A percentile compares a stretch with the other conserved stretches of the same genome.
Evolutionary conservation across 352 stramenopile genomes (phyloP).

Genomic region (Phytophthora lateralis): DNA sequence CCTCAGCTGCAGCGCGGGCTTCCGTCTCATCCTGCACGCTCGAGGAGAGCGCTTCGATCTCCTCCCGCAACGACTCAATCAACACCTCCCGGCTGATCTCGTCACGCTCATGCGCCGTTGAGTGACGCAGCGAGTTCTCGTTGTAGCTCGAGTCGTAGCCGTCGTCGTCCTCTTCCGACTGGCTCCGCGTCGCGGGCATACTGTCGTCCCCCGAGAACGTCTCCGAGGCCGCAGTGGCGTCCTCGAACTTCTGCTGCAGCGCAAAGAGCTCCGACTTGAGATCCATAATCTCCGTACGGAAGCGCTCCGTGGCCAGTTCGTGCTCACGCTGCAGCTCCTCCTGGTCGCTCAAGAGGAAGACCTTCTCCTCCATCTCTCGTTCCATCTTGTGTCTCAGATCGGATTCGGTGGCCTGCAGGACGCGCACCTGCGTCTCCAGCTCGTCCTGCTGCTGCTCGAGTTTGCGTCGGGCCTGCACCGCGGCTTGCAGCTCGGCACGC

Average conservation of each 20-base stretch:
- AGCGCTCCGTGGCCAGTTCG: constrained; percentile 75
- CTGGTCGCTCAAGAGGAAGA: constrained; percentile 84
- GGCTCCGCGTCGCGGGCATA: constrained; percentile 38
- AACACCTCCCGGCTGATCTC: constrained; percentile 63
- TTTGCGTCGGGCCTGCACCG: constrained; percentile 45
- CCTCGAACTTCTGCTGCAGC: constrained; percentile 71
- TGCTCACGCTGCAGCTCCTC: constrained; percentile 84
- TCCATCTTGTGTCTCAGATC: constrained; percentile 86
- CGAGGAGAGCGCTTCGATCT: constrained; percentile 68
- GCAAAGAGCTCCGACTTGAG: constrained; percentile 85
- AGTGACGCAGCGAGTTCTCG: constrained; percentile 48
- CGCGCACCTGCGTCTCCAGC: constrained; percentile 79
- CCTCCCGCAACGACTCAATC: constrained; percentile 69
- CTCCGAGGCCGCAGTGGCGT: constrained; percentile 18
- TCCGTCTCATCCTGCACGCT: constrained; percentile 74
- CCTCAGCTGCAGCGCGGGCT: constrained; percentile 55
- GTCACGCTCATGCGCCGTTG: constrained; percentile 66
- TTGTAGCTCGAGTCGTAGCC: constrained; percentile 42
- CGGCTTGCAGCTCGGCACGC: constrained; percentile 45
- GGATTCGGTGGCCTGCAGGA: constrained; percentile 77
- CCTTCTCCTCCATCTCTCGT: constrained; percentile 86
- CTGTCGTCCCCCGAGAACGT: constrained; percentile 40
- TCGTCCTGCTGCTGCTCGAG: constrained; percentile 83
- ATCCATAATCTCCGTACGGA: constrained; percentile 86
- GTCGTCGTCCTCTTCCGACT: constrained; percentile 43